phyloP scores from a whole-genome alignment of 352 stramenopile genomes.

The Phytophthora podocarpi region DNA sequence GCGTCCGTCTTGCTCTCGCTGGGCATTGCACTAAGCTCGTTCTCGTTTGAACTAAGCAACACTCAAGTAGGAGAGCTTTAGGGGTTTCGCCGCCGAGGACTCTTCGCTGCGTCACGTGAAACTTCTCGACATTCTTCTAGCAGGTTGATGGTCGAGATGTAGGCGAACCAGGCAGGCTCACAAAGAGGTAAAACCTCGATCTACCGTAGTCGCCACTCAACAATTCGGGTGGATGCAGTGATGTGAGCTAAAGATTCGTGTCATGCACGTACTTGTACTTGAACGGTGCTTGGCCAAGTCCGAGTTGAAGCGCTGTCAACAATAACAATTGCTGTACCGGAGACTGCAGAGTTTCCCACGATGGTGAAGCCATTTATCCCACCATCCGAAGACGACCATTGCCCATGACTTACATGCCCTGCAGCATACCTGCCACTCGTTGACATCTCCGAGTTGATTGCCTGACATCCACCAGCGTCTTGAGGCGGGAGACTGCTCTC shows the following conservation, averaged over 20 bases:
- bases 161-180: too few relatives aligned
- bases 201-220: conserved; percentile 10
- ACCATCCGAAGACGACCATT: conserved; percentile 8
- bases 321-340: conserved; percentile 20
- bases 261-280: too few relatives aligned
- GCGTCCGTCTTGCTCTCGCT: conserved; percentile 52
- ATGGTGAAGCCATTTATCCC: conserved; percentile 17
- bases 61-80: conserved; percentile 7
- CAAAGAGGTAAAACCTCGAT: too few relatives aligned
- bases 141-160: too few relatives aligned
- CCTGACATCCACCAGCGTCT: conserved; percentile 8
- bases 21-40: conserved; percentile 21
- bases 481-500: too few relatives aligned
- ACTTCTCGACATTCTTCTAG: conserved; percentile 7
- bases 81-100: conserved; percentile 21
- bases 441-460: conserved; percentile 12
- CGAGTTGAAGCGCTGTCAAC: conserved; percentile 21
- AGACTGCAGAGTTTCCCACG: conserved; percentile 16
- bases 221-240: conserved; percentile 6
- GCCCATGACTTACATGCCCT: too few relatives aligned
- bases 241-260: conserved; percentile 6
- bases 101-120: conserved; percentile 21
- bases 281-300: not conserved
- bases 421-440: conserved; percentile 14
- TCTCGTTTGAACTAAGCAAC: conserved; percentile 1